These are phyloP conservation scores for Wickerhamiella galacta DNA, from an alignment of 805 yeast genomes.

Conservation along the genomic window DNA sequence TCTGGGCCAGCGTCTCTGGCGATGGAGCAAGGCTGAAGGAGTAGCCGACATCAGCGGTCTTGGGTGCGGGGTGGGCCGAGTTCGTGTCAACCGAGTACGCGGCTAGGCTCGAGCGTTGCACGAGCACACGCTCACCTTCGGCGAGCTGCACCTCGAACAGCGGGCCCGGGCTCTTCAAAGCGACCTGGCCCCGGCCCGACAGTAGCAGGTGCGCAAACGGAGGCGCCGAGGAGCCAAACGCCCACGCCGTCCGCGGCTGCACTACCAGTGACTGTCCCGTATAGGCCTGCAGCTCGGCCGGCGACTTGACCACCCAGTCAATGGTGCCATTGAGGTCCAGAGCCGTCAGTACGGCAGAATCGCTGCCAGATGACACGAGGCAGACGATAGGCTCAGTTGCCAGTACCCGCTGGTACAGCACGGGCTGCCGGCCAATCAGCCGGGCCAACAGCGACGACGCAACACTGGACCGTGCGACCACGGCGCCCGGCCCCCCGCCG, in stretches of 20 bases:
- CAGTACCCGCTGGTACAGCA: slow-evolving; percentile 11
- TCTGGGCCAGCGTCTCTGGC: slow-evolving; percentile 1
- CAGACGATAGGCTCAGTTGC: slow-evolving; percentile 12
- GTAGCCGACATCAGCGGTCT: slow-evolving; percentile 3
- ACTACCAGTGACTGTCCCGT: slow-evolving; percentile 24
- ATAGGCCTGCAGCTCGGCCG: slow-evolving; percentile 30
- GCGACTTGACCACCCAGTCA: slow-evolving; percentile 29
- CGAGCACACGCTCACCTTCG: slow-evolving; percentile 26
- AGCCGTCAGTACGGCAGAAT: slow-evolving; percentile 19
- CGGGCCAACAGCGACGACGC: slow-evolving; percentile 9
- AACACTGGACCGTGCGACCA: slow-evolving; percentile 1
- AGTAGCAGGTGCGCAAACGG: slow-evolving; percentile 21
- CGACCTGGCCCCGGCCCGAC: slow-evolving; percentile 31
- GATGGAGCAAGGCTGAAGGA: slow-evolving; percentile 1
- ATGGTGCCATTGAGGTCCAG: slow-evolving; percentile 25
- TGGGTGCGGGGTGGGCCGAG: slow-evolving; percentile 6
- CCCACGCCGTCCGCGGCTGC: slow-evolving; percentile 15
- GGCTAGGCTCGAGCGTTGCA: slow-evolving; percentile 26
- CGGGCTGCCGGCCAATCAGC: slow-evolving; percentile 13
- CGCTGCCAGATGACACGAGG: slow-evolving; percentile 7
- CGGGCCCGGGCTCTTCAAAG: slow-evolving; percentile 27
- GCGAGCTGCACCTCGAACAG: slow-evolving; percentile 25
- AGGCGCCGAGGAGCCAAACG: slow-evolving; percentile 12
- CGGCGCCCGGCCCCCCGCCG: slow-evolving; percentile 6
- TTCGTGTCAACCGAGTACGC: slow-evolving; percentile 24